Conservation (phyloP, 371 early-diverging fungal species). For the Apophysomyces variabilis region DNA sequence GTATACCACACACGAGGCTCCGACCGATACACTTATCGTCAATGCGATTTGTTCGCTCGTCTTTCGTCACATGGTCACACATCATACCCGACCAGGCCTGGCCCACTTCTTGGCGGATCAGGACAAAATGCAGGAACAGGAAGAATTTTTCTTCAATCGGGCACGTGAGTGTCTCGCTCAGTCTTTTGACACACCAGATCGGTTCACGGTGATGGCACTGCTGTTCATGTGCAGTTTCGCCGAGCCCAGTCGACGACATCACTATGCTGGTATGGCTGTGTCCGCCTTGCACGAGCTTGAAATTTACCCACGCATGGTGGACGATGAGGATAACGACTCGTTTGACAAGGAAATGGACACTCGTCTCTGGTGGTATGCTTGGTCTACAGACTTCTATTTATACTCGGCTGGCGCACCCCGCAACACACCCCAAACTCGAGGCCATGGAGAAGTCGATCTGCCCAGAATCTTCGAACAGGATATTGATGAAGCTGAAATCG, state of each 20-base stretch:
- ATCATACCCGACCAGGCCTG: slow-evolving; percentile 28
- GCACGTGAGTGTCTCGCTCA: slow-evolving; percentile 39
- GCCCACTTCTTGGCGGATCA: slow-evolving; percentile 27
- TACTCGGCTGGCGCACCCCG: slow-evolving; percentile 34
- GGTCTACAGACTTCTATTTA: slow-evolving; percentile 38
- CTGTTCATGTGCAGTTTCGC: slow-evolving; percentile 30
- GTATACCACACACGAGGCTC: slow-evolving; percentile 28
- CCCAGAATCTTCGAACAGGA: slow-evolving; percentile 42
- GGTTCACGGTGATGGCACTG: slow-evolving; percentile 33
- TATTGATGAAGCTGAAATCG: slow-evolving; percentile 36
- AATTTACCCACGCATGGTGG: slow-evolving; percentile 31
- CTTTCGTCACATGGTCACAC: slow-evolving; percentile 39
- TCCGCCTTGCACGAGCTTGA: slow-evolving; percentile 32
- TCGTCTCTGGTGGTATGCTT: slow-evolving; percentile 45
- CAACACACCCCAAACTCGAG: slow-evolving; percentile 31
- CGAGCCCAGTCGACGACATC: slow-evolving; percentile 31
- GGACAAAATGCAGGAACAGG: slow-evolving; percentile 36
- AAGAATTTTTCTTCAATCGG: slow-evolving; percentile 38
- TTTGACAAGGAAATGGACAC: slow-evolving; percentile 44
- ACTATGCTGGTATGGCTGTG: slow-evolving; percentile 39
- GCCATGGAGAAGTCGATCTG: slow-evolving; percentile 31
- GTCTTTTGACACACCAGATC: slow-evolving; percentile 41
- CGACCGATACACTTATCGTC: slow-evolving; percentile 38
- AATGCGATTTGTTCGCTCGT: slow-evolving; percentile 42
- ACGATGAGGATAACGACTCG: slow-evolving; percentile 28